Percentiles rank a stretch among this genome's conserved stretches.
phyloP scores from a whole-genome alignment of 2,329 filamentous ascomycete species.

The Hawksworthiomyces lignivorus region DNA sequence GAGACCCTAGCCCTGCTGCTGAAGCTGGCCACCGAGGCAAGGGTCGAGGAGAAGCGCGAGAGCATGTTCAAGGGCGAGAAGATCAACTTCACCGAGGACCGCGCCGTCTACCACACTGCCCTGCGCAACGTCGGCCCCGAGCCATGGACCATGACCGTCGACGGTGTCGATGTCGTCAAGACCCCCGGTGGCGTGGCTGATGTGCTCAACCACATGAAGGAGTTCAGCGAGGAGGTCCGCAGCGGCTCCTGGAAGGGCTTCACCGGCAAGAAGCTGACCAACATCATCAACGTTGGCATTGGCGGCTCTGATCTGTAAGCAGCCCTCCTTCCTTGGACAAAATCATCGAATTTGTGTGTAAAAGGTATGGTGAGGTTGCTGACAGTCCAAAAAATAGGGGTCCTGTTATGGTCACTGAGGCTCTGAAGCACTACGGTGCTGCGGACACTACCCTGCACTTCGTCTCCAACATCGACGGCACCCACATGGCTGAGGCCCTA shows the following conservation, averaged over 20 bases:
- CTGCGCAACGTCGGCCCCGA: slow-evolving; percentile 69
- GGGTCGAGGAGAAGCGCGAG: slow-evolving; percentile 88
- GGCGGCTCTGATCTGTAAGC: slow-evolving; percentile 95
- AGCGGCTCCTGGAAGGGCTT: slow-evolving; percentile 96
- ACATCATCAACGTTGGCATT: slow-evolving; percentile 95
- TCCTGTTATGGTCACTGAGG: slow-evolving; percentile 98
- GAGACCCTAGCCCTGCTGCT: slow-evolving; percentile 83
- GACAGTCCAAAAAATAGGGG: no score
- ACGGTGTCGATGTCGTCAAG: slow-evolving; percentile 88
- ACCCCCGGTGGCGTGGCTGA: slow-evolving; percentile 80
- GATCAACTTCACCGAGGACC: slow-evolving; percentile 98
- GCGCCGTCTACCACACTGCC: slow-evolving; percentile 92
- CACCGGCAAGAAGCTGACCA: slow-evolving; percentile 95
- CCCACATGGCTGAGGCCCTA: slow-evolving; percentile 91
- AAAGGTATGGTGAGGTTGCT: no score
- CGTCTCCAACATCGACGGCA: slow-evolving; percentile 98
- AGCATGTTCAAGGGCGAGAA: slow-evolving; percentile 95
- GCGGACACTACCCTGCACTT: slow-evolving; percentile 87
- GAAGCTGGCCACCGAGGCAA: slow-evolving; percentile 85
- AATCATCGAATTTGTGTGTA: background rate
- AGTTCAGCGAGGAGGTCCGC: slow-evolving; percentile 90
- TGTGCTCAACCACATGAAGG: slow-evolving; percentile 95
- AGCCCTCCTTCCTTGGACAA: background rate
- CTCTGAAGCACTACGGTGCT: slow-evolving; percentile 88
- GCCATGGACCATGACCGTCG: slow-evolving; percentile 74